Percentiles rank a stretch among this genome's conserved stretches.
Conservation (phyloP, 805 yeast species). For the Metschnikowia amazonensis region DNA sequence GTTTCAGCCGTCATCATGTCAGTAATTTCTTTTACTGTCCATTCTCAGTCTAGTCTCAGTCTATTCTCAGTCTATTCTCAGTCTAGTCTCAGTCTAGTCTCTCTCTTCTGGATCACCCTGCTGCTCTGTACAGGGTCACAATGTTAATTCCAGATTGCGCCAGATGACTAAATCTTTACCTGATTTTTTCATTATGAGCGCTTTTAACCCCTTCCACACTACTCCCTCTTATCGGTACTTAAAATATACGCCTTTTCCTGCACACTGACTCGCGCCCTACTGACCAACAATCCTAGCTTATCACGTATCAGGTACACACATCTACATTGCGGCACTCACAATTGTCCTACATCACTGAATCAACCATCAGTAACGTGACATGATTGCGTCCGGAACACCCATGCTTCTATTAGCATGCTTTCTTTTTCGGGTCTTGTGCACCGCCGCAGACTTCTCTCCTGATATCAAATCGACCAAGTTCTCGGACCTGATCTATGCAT, state of each 20-base stretch:
- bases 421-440: neutral
- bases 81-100: too few species aligned
- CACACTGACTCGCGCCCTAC: neutral
- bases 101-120: too few species aligned
- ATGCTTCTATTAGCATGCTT: conserved; percentile 1
- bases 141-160: too few species aligned
- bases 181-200: neutral
- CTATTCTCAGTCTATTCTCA: too few species aligned
- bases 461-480: conserved; percentile 16
- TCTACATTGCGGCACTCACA: neutral
- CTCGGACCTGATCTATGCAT: conserved; percentile 10
- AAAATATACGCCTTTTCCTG: neutral
- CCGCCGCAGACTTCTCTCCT: conserved; percentile 25
- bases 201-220: neutral
- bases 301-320: neutral
- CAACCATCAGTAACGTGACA: neutral
- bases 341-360: neutral
- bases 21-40: too few species aligned
- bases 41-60: too few species aligned
- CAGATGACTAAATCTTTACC: neutral
- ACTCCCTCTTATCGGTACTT: too few species aligned
- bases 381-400: neutral
- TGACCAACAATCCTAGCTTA: too few species aligned
- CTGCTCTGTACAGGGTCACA: too few species aligned
- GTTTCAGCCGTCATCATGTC: too few species aligned